Conservation (phyloP, 176 grass and related monocot genomes). For the Zoysia japonica region DNA sequence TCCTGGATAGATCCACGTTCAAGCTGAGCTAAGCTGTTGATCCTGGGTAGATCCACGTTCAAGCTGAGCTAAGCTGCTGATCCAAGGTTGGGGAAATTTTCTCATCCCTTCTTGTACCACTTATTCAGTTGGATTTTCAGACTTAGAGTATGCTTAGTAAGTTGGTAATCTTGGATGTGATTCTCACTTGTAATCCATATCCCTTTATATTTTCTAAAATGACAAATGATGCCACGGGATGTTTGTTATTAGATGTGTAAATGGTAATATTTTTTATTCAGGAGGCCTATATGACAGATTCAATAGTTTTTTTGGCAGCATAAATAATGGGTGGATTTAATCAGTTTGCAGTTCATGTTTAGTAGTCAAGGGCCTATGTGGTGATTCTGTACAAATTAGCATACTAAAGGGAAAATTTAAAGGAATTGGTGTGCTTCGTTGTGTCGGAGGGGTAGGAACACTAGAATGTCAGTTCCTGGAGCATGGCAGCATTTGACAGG, state of each 20-base stretch:
- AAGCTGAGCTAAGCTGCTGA: not conserved
- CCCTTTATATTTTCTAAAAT: not conserved
- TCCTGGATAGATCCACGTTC: not conserved
- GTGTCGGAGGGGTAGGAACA: not conserved
- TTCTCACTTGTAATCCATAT: conserved; percentile 6
- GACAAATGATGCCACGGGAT: not conserved
- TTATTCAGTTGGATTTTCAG: not conserved
- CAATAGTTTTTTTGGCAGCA: not conserved
- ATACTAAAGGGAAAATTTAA: not conserved
- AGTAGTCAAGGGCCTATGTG: not conserved
- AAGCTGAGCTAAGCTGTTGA: not conserved
- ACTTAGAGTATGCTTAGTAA: not conserved
- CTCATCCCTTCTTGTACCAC: not conserved
- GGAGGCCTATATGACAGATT: not conserved
- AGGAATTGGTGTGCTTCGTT: conserved; percentile 1
- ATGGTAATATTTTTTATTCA: not conserved
- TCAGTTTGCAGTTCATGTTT: not conserved
- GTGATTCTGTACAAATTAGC: not conserved
- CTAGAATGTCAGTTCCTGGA: conserved; percentile 12
- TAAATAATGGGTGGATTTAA: conserved; percentile 1
- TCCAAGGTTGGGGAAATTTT: not conserved
- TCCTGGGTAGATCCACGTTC: not conserved
- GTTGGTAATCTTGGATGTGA: not conserved
- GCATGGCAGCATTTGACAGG: not conserved
- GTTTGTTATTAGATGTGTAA: not conserved